Evolutionary conservation across 331 rosid genomes (phyloP).

Genomic region (Acacia concinna): DNA sequence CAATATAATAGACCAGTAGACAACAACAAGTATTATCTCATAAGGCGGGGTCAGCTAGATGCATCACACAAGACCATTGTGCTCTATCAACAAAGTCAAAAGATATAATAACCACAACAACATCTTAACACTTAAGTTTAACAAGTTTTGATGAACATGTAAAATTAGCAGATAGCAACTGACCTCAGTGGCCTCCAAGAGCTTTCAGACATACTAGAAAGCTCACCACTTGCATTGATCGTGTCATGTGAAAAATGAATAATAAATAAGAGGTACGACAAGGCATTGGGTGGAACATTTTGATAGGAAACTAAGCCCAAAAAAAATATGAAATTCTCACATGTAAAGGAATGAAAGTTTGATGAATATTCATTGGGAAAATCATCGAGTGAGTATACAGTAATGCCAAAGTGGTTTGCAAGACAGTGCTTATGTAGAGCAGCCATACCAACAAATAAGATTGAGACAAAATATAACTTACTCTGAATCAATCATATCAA

Average conservation of each 20-base stretch:
- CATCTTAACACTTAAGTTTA: not conserved
- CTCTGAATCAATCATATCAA: not conserved
- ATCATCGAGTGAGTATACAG: not conserved
- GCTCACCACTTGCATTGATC: not conserved
- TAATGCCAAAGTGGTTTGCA: not conserved
- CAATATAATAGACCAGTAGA: not conserved
- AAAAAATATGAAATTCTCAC: not conserved
- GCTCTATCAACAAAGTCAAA: too few relatives aligned
- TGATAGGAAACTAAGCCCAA: not conserved
- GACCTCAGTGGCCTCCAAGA: conserved; percentile 9
- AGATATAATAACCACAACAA: not conserved
- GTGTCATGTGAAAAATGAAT: not conserved
- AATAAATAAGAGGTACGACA: not conserved
- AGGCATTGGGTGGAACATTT: not conserved
- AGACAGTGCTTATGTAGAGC: not conserved
- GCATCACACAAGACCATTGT: too few relatives aligned
- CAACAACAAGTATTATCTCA: too few relatives aligned
- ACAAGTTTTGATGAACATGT: not conserved
- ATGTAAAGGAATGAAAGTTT: conserved; percentile 7
- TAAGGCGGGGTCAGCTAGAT: too few relatives aligned
- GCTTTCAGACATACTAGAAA: not conserved
- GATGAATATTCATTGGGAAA: not conserved
- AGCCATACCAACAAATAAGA: not conserved
- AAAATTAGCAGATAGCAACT: not conserved
- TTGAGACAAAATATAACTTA: not conserved